A percentile compares a stretch with the other conserved stretches of the same genome.
phyloP scores from a whole-genome alignment of 2,329 filamentous ascomycete species.

The Biscogniauxia marginata region DNA sequence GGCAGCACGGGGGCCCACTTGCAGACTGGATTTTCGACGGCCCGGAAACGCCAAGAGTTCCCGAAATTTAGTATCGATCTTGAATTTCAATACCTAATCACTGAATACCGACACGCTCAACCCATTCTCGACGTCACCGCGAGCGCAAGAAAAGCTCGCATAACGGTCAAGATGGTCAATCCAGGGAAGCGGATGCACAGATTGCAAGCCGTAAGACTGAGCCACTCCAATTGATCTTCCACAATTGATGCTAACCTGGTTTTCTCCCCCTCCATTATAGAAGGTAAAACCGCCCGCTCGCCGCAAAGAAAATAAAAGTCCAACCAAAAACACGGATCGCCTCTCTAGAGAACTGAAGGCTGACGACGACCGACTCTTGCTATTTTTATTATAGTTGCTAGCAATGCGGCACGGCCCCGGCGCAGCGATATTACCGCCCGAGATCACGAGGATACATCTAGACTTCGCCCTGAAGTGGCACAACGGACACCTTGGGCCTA shows the following conservation, averaged over 20 bases:
- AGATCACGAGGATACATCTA: slow-evolving; percentile 73
- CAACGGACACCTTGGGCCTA: slow-evolving; percentile 70
- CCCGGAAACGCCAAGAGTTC: neutral
- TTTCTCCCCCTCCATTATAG: slow-evolving; percentile 12
- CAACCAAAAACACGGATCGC: neutral
- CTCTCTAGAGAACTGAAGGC: neutral
- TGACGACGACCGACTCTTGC: slow-evolving; percentile 7
- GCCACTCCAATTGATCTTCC: neutral
- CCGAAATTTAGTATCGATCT: neutral
- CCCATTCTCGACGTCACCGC: slow-evolving; percentile 6
- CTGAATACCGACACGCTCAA: neutral
- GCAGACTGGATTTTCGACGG: neutral
- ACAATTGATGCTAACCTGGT: slow-evolving; percentile 26
- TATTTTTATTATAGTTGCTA: slow-evolving; percentile 24
- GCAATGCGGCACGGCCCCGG: slow-evolving; percentile 74
- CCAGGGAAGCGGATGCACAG: slow-evolving; percentile 35
- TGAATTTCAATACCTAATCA: neutral
- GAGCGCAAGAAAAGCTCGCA: slow-evolving; percentile 25
- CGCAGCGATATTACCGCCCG: slow-evolving; percentile 74
- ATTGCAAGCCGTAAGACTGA: slow-evolving; percentile 30
- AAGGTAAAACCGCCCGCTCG: slow-evolving; percentile 27
- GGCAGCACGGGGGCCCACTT: neutral
- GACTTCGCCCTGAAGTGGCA: slow-evolving; percentile 64
- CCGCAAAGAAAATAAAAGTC: slow-evolving; percentile 1
- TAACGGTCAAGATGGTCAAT: slow-evolving; percentile 34